Evolutionary conservation across 2,329 filamentous ascomycete species (phyloP).

Genomic region (Botrytis aclada): DNA sequence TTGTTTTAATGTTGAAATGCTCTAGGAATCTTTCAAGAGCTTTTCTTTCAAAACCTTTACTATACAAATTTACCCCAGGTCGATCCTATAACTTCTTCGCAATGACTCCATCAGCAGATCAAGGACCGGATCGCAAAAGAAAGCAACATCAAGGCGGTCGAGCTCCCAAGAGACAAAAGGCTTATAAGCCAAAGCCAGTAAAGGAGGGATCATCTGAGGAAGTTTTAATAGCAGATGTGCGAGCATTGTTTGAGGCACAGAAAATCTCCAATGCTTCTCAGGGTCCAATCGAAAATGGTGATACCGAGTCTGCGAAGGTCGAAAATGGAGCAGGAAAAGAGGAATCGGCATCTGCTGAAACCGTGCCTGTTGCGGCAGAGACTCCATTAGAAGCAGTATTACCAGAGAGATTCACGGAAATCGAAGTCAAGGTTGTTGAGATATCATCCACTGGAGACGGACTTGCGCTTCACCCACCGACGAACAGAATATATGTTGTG

Average conservation of each 20-base stretch:
- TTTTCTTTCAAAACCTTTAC: not conserved
- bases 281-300: not conserved
- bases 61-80: not conserved
- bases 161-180: conserved; percentile 49
- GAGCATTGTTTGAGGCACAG: conserved; percentile 47
- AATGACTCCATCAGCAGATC: conserved; percentile 20
- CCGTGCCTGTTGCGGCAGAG: conserved; percentile 26
- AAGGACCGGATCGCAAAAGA: conserved; percentile 30
- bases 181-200: conserved; percentile 52
- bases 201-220: conserved; percentile 64
- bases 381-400: conserved; percentile 39
- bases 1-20: conserved; percentile 34
- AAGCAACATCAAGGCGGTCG: conserved; percentile 35
- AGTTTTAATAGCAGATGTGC: conserved; percentile 62
- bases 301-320: conserved; percentile 30
- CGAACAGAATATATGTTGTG: conserved; percentile 71
- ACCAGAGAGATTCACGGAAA: conserved; percentile 67
- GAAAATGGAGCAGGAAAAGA: conserved; percentile 24
- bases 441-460: conserved; percentile 92
- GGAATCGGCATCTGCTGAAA: conserved; percentile 25
- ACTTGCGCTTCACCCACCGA: conserved; percentile 68
- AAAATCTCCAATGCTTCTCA: conserved; percentile 35
- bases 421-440: conserved; percentile 76
- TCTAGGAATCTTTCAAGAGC: conserved; percentile 11
- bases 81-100: conserved; percentile 20